Base-by-base conservation (phyloP, 2,329 filamentous ascomycete genomes). In the Coleophoma eucalyptorum region DNA sequence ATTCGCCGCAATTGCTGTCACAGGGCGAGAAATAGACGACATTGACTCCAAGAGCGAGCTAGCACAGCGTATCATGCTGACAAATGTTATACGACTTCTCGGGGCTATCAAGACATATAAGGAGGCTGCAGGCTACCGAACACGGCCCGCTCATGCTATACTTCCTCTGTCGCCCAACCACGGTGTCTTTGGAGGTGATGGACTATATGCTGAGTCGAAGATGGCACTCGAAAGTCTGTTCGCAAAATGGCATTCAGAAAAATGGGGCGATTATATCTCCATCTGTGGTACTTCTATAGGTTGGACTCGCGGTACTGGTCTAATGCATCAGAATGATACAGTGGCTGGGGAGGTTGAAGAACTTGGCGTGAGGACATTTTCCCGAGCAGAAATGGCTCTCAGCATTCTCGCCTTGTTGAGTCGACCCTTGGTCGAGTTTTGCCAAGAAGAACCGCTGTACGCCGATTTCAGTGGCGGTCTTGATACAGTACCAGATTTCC, bases 361-460 rank as follows among this genome's bases (percentile, higher is more conserved):
- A 63, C 91, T 92, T 58, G 93, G 93, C 61, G 93, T 97, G 21
- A 90, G 91, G 62, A 97, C 93, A 4, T 97, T 97, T 78, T 97
- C 92, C 7, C 93, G 97, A 73, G 90, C 96, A 68, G 93, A 97
- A 72, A 97, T 97, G 93, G 93, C 93, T 11, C 97, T 97, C 79
- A 97, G 97, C 73, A 74, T 97, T 59, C 82, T 97, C 44, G 91
- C 91, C 59, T 81, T 97, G 48, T 95, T 97, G 92, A 87, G 90
- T 2, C 91, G 91, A 18, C 80, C 85, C 31, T 87, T 97, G 61
- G 90, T 95, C 60, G 89, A 96, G 65, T 81, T 97, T 34, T 97
- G 92, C 78, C 92, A 97, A 74, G 77, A 82, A 48, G 89, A 96
- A 73, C 93, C 93, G 8, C 89, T 97, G 54, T 96, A 91, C 72